Evolutionary conservation across 1,284 basidiomycete genomes (phyloP).

Genomic region (Coriolopsis trogii): DNA sequence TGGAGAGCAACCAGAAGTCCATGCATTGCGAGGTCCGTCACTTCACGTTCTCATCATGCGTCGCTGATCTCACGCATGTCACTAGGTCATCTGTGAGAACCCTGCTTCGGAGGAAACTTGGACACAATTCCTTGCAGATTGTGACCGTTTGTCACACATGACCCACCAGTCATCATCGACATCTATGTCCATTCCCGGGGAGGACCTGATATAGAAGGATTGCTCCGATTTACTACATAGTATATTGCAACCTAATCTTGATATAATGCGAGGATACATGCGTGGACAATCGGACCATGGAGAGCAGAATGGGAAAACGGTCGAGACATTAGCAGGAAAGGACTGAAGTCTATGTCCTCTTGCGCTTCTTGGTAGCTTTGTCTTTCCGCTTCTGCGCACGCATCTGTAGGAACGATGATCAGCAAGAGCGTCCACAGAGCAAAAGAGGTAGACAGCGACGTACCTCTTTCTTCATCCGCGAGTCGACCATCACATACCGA

Average conservation of each 20-base stretch:
- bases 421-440: slow-evolving; percentile 12
- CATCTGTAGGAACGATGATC: slow-evolving; percentile 44
- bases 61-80: slow-evolving; percentile 2
- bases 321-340: background rate
- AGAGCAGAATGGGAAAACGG: slow-evolving; percentile 1
- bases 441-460: slow-evolving; percentile 26
- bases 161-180: slow-evolving; percentile 23
- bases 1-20: slow-evolving; percentile 56
- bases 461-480: slow-evolving; percentile 85
- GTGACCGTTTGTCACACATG: slow-evolving; percentile 48
- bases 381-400: slow-evolving; percentile 73
- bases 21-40: slow-evolving; percentile 56
- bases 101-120: slow-evolving; percentile 45
- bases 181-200: background rate
- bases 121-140: slow-evolving; percentile 53
- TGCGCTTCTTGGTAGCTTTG: slow-evolving; percentile 65
- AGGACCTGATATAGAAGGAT: slow-evolving; percentile 8
- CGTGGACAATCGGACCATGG: background rate
- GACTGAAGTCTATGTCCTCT: slow-evolving; percentile 32
- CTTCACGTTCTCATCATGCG: background rate
- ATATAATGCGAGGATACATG: slow-evolving; percentile 9
- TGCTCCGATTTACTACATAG: slow-evolving; percentile 10
- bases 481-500: slow-evolving; percentile 90
- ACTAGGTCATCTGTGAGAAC: slow-evolving; percentile 51
- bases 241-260: slow-evolving; percentile 19